Evolutionary conservation across 345 rosid genomes (phyloP).

Genomic region (Arabis hirsuta): DNA sequence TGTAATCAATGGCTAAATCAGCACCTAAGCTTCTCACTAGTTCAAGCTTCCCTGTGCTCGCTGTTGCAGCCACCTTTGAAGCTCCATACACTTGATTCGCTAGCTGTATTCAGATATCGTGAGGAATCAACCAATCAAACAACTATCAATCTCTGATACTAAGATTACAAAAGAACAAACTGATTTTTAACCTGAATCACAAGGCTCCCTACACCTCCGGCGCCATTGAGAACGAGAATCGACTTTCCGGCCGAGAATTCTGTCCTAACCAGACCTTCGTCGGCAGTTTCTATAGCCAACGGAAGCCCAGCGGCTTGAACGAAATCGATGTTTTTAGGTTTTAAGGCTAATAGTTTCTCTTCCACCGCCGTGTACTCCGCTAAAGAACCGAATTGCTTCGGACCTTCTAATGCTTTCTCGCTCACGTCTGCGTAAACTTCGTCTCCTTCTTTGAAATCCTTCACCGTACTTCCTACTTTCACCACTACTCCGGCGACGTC

Average conservation of each 20-base stretch:
- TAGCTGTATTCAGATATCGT: slow-evolving; percentile 47
- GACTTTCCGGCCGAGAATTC: slow-evolving; percentile 85
- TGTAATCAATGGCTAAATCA: slow-evolving; percentile 91
- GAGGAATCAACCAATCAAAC: slow-evolving; percentile 3
- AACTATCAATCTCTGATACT: not conserved
- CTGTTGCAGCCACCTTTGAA: slow-evolving; percentile 84
- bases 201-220: slow-evolving; percentile 97
- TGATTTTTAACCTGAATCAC: slow-evolving; percentile 75
- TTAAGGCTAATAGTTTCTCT: slow-evolving; percentile 82
- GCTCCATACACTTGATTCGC: slow-evolving; percentile 94
- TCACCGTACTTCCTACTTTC: slow-evolving; percentile 73
- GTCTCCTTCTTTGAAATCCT: slow-evolving; percentile 78
- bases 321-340: slow-evolving; percentile 82
- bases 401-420: slow-evolving; percentile 93
- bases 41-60: slow-evolving; percentile 78
- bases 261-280: slow-evolving; percentile 80
- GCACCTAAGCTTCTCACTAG: slow-evolving; percentile 76
- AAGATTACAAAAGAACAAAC: not conserved
- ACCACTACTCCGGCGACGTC: slow-evolving; percentile 93
- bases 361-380: slow-evolving; percentile 88
- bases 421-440: slow-evolving; percentile 89
- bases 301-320: slow-evolving; percentile 90
- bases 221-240: slow-evolving; percentile 81
- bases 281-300: slow-evolving; percentile 80
- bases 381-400: slow-evolving; percentile 84